Conservation (phyloP, 2,329 filamentous ascomycete genomes). For the Venturia aucupariae region DNA sequence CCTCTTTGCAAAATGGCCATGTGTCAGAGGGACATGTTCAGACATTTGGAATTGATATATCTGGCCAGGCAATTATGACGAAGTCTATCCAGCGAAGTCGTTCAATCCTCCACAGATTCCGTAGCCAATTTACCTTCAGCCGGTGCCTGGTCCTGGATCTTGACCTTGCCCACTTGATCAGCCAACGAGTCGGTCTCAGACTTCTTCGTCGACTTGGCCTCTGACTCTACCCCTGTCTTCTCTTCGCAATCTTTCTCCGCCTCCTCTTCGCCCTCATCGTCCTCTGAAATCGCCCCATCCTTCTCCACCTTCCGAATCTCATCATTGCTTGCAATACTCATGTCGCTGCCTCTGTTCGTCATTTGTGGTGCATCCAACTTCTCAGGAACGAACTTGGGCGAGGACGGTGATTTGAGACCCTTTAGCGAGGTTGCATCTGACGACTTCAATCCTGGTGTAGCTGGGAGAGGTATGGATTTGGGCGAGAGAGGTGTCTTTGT, state of each 20-base stretch:
- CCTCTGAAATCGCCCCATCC: constrained; percentile 23
- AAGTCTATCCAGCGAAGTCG: background rate
- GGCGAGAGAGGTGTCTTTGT: constrained; percentile 12
- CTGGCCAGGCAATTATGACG: background rate
- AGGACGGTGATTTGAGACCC: background rate
- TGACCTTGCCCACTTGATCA: constrained; percentile 9
- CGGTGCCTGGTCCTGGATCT: constrained; percentile 10
- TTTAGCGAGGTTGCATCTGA: background rate
- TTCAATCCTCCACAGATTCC: constrained; percentile 9
- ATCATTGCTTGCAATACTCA: constrained; percentile 21
- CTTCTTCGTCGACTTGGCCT: background rate
- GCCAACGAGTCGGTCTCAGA: background rate
- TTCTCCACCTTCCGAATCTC: constrained; percentile 27
- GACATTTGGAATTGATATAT: no score
- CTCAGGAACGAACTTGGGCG: constrained; percentile 6
- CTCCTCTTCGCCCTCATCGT: constrained; percentile 16
- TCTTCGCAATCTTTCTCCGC: constrained; percentile 9
- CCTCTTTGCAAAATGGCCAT: no score
- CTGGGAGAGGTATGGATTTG: constrained; percentile 9
- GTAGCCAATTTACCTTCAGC: constrained; percentile 6
- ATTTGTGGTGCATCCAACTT: constrained; percentile 7
- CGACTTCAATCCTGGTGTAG: background rate
- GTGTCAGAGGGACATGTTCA: no score
- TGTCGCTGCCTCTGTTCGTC: constrained; percentile 21
- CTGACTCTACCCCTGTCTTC: background rate